Base-by-base conservation (phyloP, 2,329 filamentous ascomycete genomes). In the Pyrenophora seminiperda region DNA sequence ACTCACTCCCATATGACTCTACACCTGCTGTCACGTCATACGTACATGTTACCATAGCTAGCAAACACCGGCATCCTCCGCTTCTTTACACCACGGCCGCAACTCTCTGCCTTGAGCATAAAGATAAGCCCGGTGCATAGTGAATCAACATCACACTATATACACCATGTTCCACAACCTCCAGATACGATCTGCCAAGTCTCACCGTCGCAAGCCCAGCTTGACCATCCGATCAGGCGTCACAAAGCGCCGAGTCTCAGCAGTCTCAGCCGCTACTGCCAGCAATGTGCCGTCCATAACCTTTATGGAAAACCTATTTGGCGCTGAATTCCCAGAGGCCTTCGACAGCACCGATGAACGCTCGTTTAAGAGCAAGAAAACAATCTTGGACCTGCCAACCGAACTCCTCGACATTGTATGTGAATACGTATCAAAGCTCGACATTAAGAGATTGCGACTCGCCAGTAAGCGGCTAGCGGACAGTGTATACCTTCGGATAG, bases 401-500 rank as follows among this genome's bases (percentile, higher is more conserved):
- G 63, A 65, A 29, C 33, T 65, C 7, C 38, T 65, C 19, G 47
- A 50, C 3, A 50, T 59, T 1, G 45, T 65, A 3, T 56, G 56
- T 32, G 42, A 56, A 7, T 17, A 55, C 20, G 45, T 65, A 7
- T 57, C 57, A 1, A 54, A 56, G 14, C 14, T 52, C 17, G 63
- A 65, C 34, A 54, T 65, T 39, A 66, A 65, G 46, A 41, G 50
- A 9, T 47, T 66, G 20, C 56, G 63, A 38, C 56, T 66, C 22
- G 37, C 55, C 6, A 50, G 46, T 36, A 55, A 47, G 31, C 37
- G 51, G 20, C 43, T 66, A 20, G 61, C 57, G 6, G 36, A 33
- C 17, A 60, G 50, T 22, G 56, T 61, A 7, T 57, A 63, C 20
- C 41, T 75, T 7, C 63, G 63, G 18, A 62, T 74, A 15, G 53